Base-by-base conservation (phyloP, 805 yeast species). In the Saccharomycopsis lassenensis region DNA sequence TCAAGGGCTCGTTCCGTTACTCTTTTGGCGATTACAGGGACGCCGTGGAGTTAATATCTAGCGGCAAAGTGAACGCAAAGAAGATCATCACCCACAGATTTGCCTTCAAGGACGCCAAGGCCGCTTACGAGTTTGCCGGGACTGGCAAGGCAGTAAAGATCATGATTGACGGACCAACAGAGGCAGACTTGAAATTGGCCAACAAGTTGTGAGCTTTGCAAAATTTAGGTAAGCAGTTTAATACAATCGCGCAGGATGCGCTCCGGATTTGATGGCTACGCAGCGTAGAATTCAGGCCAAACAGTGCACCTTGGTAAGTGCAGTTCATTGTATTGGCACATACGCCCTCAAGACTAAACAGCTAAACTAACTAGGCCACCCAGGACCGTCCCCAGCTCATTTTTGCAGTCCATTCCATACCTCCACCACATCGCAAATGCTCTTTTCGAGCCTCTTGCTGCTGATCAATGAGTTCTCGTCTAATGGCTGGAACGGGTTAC, bases 1-100 rank as follows among this genome's bases (percentile, higher is more conserved):
- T 80, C 45, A 73, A 67, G 48, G 95, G 95, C 16, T 71, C 77
- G 28, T 83, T 84, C 69, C 71, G 95, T 56, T 85, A 85, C 59
- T 72, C 72, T 33, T 75, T 69, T 48, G 79, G 83, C 43, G 94
- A 83, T 58, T 85, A 82, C 62, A 64, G 64, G 48, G 73, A 74
- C 23, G 74, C 93, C 1, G 84, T 84, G 25, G 69, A 68, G 35
- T 64, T 85, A 45, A 59, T 84, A 34, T 71, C 74, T 7, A 55
- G 66, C 18, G 84, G 82, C 37, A 66, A 65, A 46, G 70, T 85
- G 34, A 68, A 74, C 47, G 85, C 77, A 43, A 77, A 74, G 53
- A 63, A 67, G 30, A 61, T 85, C 49, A 73, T 85, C 47, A 78
- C 94, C 12, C 84, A 83, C 52, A 69, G 81, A 48, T 81, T 71